Percentiles rank a stretch among this genome's conserved stretches.
phyloP scores from a whole-genome alignment of 306 rosid genomes.

The Cotoneaster glaucophyllus region DNA sequence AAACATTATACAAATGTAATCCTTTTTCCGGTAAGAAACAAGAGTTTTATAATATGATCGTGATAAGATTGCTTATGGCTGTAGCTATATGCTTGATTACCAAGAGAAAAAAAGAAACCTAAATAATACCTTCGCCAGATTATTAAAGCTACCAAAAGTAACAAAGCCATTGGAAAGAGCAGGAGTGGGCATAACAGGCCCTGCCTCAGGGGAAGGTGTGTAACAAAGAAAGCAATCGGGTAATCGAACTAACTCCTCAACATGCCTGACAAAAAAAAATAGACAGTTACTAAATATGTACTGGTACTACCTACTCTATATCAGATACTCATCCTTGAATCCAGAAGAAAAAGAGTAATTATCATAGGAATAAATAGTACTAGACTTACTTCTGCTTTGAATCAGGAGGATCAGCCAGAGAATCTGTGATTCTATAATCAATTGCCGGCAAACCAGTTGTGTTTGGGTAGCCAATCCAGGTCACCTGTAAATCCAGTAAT shows the following conservation, averaged over 20 bases:
- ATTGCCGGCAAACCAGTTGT: conserved; percentile 95
- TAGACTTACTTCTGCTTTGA: conserved; percentile 78
- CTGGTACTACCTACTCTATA: neutral
- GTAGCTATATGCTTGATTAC: neutral
- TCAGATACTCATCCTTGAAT: conserved; percentile 18
- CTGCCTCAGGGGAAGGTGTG: conserved; percentile 95
- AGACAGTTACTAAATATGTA: neutral
- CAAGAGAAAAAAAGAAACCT: conserved; percentile 3
- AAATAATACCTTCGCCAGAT: conserved; percentile 88
- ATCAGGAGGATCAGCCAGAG: conserved; percentile 81
- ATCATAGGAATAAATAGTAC: neutral
- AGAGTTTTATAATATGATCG: neutral
- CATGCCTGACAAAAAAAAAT: conserved; percentile 42
- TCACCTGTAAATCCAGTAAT: conserved; percentile 53
- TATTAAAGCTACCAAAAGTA: conserved; percentile 97
- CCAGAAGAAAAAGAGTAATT: neutral
- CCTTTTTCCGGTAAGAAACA: neutral
- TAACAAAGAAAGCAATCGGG: conserved; percentile 93
- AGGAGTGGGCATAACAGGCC: conserved; percentile 78
- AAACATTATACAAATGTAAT: neutral
- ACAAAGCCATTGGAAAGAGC: conserved; percentile 91
- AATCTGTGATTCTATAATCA: conserved; percentile 93
- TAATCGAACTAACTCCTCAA: conserved; percentile 85
- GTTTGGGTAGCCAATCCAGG: conserved; percentile 99
- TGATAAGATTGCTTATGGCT: neutral